Base-by-base conservation (phyloP, 73 alveolate genomes). In the Stentor coeruleus region DNA sequence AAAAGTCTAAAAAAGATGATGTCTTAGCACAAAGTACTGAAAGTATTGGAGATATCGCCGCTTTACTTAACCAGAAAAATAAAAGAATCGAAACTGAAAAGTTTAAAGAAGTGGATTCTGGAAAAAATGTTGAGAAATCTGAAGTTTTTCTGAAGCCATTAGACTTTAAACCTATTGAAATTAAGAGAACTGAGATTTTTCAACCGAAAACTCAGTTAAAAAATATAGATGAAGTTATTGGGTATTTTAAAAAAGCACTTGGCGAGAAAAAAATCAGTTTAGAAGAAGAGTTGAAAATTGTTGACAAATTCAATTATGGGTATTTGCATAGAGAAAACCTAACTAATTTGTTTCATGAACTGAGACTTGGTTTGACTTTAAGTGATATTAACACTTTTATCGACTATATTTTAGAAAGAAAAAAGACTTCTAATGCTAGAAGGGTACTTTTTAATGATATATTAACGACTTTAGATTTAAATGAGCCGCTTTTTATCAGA, bases 21-120 rank as follows among this genome's bases (percentile, higher is more conserved):
- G 15, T 66, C 20, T 20, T 66, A 33, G 37, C 42, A 20, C 40
- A 66, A 66, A 75, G 83, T 37, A 37, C 39, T 39, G 83, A 75
- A 75, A 40, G 72, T 39, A 75, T 75, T 39, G 83, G 72, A 40
- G 83, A 75, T 2, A 75, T 75, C 28, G 83, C 83, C 39, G 72
- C 77, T 14, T 39, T 75, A 1, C 38, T 75, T 26, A 75, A 75
- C 39, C 26, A 15, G 39, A 75, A 38, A 40, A 35, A 75, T 6
- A n/a, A 75, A 28, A 15, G 39, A 31, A 20, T 14, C 33, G 58
- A 15, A 6, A 20, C 79, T 20, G n/a, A 20, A 28, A 20, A 20
- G 33, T 28, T 28, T 11, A 49, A 49, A 20, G 66, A 49, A 49
- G 36, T 20, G 37, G 42, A 66, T 1, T 6, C 6, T 6, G 28